phyloP scores from a whole-genome alignment of 208 protist genomes.

The Crithidia expoeki region DNA sequence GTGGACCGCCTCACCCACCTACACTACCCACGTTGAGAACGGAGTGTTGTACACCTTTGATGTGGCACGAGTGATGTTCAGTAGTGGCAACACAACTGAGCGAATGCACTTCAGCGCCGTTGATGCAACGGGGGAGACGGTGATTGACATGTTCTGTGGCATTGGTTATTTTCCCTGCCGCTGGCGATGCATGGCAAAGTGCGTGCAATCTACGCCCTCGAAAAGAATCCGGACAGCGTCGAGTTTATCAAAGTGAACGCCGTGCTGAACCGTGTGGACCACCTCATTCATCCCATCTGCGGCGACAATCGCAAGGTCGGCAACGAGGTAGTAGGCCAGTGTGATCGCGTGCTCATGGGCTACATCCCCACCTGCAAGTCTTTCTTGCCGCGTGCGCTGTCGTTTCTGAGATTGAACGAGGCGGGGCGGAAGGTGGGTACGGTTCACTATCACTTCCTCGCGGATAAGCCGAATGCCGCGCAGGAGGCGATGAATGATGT shows the following conservation, averaged over 20 bases:
- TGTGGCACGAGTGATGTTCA: constrained; percentile 89
- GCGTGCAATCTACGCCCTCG: constrained; percentile 71
- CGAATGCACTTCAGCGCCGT: constrained; percentile 86
- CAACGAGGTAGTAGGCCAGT: constrained; percentile 70
- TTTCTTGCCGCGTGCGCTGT: constrained; percentile 80
- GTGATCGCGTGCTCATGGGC: constrained; percentile 92
- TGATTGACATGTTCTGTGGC: constrained; percentile 94
- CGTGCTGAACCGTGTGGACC: constrained; percentile 74
- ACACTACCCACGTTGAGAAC: constrained; percentile 91
- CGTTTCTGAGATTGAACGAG: constrained; percentile 62
- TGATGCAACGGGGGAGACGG: constrained; percentile 66
- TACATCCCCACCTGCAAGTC: constrained; percentile 83
- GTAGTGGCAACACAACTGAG: constrained; percentile 93
- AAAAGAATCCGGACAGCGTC: constrained; percentile 89
- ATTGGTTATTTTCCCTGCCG: constrained; percentile 93
- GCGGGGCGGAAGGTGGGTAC: constrained; percentile 33
- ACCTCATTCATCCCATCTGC: constrained; percentile 66
- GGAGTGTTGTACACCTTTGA: constrained; percentile 90
- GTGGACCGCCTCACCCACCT: constrained; percentile 57
- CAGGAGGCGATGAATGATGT: constrained; percentile 46
- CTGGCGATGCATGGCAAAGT: constrained; percentile 74
- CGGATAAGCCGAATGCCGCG: constrained; percentile 50
- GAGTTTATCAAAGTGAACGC: constrained; percentile 80
- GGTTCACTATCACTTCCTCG: constrained; percentile 92
- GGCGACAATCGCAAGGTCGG: constrained; percentile 86